A percentile compares a stretch with the other conserved stretches of the same genome.
Evolutionary conservation across 768 basidiomycete genomes (phyloP).

Genomic region (Tylopilus sp.): DNA sequence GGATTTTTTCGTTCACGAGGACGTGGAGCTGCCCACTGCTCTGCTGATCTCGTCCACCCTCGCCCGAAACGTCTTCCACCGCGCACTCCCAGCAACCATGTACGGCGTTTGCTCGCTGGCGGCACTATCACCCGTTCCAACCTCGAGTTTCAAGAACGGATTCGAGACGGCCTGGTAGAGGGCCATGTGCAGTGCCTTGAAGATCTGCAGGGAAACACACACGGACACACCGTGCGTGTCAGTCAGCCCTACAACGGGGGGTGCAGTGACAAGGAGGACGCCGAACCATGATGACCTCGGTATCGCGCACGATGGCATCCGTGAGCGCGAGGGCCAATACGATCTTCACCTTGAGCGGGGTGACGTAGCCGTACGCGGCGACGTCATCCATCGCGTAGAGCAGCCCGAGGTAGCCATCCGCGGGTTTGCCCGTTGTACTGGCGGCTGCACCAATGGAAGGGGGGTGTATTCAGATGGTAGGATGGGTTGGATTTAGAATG

Average conservation of each 20-base stretch:
- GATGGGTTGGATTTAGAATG: background rate
- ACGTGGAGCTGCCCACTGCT: conserved; percentile 45
- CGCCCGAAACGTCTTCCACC: conserved; percentile 66
- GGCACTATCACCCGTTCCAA: conserved; percentile 38
- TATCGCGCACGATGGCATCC: conserved; percentile 78
- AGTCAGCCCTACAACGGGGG: background rate
- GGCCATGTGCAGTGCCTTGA: conserved; percentile 86
- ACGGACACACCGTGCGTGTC: background rate
- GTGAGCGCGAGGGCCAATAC: conserved; percentile 75
- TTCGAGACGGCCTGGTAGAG: conserved; percentile 83
- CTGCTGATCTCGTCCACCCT: conserved; percentile 74
- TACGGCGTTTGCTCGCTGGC: conserved; percentile 51
- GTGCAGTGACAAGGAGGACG: background rate
- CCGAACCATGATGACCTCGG: conserved; percentile 71
- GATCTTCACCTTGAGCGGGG: conserved; percentile 85
- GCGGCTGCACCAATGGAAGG: conserved; percentile 18
- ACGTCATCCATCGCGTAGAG: conserved; percentile 91
- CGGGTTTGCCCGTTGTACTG: conserved; percentile 51
- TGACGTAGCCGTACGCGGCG: conserved; percentile 89
- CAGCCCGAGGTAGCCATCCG: conserved; percentile 81
- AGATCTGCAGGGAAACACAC: conserved; percentile 49
- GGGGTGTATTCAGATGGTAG: background rate
- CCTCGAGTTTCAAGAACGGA: conserved; percentile 74
- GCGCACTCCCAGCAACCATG: conserved; percentile 56
- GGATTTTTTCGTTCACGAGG: conserved; percentile 13